phyloP scores from a whole-genome alignment of 805 yeast species.

The Starmera quercuum region DNA sequence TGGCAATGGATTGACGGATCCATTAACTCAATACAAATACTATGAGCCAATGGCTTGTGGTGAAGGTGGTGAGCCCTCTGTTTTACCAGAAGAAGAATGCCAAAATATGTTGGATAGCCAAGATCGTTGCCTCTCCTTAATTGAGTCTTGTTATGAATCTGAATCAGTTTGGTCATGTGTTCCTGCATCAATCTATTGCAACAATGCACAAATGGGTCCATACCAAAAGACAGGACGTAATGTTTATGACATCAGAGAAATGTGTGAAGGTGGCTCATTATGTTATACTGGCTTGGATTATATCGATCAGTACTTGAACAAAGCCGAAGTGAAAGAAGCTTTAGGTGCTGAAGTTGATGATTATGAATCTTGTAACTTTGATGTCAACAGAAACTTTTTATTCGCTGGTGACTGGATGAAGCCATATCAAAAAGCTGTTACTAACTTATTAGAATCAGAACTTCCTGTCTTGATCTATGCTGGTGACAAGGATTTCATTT shows the following conservation, averaged over 20 bases:
- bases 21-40: constrained; percentile 67
- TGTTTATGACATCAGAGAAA: constrained; percentile 80
- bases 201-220: constrained; percentile 74
- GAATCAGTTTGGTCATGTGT: constrained; percentile 79
- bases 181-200: constrained; percentile 88
- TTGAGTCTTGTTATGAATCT: constrained; percentile 69
- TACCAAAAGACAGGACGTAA: constrained; percentile 81
- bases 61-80: constrained; percentile 75
- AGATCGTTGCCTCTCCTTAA: constrained; percentile 72
- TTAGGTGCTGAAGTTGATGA: constrained; percentile 86
- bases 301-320: constrained; percentile 74
- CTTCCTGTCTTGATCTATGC: constrained; percentile 86
- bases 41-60: constrained; percentile 96
- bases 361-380: constrained; percentile 70
- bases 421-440: constrained; percentile 75
- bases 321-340: constrained; percentile 66
- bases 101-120: constrained; percentile 55
- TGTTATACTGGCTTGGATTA: constrained; percentile 78
- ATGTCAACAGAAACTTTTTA: constrained; percentile 71
- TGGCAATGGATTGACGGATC: constrained; percentile 89
- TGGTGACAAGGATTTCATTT: constrained; percentile 93
- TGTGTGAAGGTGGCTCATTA: constrained; percentile 61
- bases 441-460: constrained; percentile 60
- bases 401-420: constrained; percentile 90
- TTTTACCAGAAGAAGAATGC: constrained; percentile 75